Base-by-base conservation (phyloP, 2,329 filamentous ascomycete genomes). In the Conoideocrella luteorostrata region DNA sequence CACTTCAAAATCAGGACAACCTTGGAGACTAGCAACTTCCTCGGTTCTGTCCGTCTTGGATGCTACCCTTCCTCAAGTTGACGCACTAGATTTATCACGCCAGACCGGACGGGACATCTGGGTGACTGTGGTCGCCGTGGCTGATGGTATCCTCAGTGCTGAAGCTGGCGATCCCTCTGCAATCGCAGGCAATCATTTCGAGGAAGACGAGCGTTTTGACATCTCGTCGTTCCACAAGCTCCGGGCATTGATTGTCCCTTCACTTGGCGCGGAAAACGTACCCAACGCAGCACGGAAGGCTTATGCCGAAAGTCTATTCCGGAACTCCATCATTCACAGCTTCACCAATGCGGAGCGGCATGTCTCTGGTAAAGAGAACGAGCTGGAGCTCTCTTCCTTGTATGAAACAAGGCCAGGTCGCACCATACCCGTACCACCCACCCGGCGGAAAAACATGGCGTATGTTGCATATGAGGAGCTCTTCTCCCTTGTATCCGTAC, bases 401-500 rank as follows among this genome's bases (percentile, higher is more conserved):
- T 84, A 83, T 57, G 70, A 72, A 44, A 66, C 78, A 1, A 81
- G 88, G 1, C 70, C 76, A 26, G 89, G 90, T 2, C 79, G 84
- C 15, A 94, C 91, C 0, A 75, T 84, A 37, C 77, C 85, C 38
- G 74, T 84, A 0, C 58, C 71, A 0, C 80, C 84, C 3, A 84
- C 79, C 0, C 70, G 69, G 24, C 82, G 91, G 2, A 73, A 75
- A 24, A 75, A 74, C 37, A 89, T 97, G 74, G 78, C 82, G 41
- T 94, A 94, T 52, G 74, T 86, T 9, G 88, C 88, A 52, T 75
- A 94, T 22, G 80, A 88, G 45, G 86, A 94, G 56, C 74, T 98
- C 2, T 85, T 90, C 54, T 70, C 78, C 2, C 73, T 89, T 3
- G 77, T 88, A 3, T 63, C 77, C 3, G 66, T 69, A 6, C 52